Evolutionary conservation across 495 filamentous ascomycete species (phyloP), one percentile per base, ranked within the genome.

Genomic region (Bathelium albidoporum): DNA sequence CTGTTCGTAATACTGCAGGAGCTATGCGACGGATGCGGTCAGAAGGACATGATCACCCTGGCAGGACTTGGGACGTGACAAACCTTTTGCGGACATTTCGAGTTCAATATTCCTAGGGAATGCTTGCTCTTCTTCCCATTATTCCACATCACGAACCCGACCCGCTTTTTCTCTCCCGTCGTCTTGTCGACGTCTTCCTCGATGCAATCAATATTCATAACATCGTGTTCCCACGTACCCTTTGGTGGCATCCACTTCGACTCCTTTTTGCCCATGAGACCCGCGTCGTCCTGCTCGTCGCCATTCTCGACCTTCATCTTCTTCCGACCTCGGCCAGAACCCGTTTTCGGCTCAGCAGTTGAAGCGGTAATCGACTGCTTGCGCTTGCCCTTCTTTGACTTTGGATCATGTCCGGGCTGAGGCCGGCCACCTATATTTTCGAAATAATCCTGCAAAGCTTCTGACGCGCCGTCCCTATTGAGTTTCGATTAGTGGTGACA

Each of bases 191-290:
- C 16, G 32, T 83, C 77, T 59, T 82, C 73, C 44, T 87, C 80
- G 0, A 85, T 85, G 31, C 28, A 60, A 24, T 86, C 80, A 18
- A 88, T 77, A 1, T 60, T 69, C 29, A 76, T 66, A 2, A 88
- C 76, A 22, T 84, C 72, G 3, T 76, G 69, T 41, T 87, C 85
- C 85, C 85, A 88, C 62, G 68, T 75, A 39, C 83, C 80, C 7
- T 70, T 68, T 31, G 80, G 80, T 11, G 82, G 80, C 0, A 75
- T 63, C 82, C 71, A 66, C 26, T 70, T 72, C 20, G 65, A 76
- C 29, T 71, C 60, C 11, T 55, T 62, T 55, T 29, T 61, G 43
- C 62, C 58, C 55, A 62, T 72, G 66, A 44, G 75, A 78, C 68
- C 78, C 78, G 66, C 72, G 73, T 66, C 75, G 78, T 68, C 71